Percentiles rank a stretch among this genome's conserved stretches.
Conservation (phyloP, 768 basidiomycete genomes). For the Leccinum boreale region DNA sequence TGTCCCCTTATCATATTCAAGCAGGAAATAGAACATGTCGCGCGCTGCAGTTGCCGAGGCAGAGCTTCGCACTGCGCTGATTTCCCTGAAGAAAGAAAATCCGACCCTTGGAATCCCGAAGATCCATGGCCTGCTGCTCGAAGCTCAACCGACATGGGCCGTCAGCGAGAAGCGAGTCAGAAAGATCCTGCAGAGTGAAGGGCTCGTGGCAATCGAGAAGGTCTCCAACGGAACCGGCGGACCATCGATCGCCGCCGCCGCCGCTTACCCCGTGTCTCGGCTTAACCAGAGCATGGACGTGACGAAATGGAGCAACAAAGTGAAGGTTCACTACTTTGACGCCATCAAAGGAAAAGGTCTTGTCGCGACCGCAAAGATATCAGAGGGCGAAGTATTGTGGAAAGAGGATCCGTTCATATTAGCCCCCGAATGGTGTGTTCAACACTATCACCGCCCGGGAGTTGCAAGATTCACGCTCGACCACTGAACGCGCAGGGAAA, state of each 20-base stretch:
- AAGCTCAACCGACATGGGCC: constrained; percentile 61
- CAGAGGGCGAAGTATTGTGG: constrained; percentile 76
- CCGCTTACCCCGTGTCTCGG: constrained; percentile 56
- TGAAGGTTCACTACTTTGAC: constrained; percentile 66
- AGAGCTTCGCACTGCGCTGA: constrained; percentile 54
- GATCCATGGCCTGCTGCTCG: constrained; percentile 60
- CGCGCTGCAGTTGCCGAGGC: constrained; percentile 41
- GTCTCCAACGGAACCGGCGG: background rate
- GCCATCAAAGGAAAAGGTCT: constrained; percentile 80
- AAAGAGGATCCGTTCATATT: constrained; percentile 79
- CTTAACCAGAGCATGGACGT: constrained; percentile 64
- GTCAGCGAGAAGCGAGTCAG: constrained; percentile 83
- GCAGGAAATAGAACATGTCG: constrained; percentile 4
- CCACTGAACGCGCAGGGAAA: constrained; percentile 51
- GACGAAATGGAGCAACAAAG: constrained; percentile 56
- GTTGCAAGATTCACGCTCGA: background rate
- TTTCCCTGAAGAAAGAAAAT: constrained; percentile 51
- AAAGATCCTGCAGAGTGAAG: constrained; percentile 64
- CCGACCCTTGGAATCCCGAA: constrained; percentile 70
- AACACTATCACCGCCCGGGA: background rate
- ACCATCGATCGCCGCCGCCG: constrained; percentile 2
- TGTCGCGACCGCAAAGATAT: constrained; percentile 64
- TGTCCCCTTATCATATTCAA: background rate
- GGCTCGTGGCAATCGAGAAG: constrained; percentile 37
- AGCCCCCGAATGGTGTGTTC: constrained; percentile 72